Percentiles rank a stretch among this genome's conserved stretches.
Evolutionary conservation across 305 asterid genomes (phyloP).

Genomic region (Fraxinus xanthoxyloides): DNA sequence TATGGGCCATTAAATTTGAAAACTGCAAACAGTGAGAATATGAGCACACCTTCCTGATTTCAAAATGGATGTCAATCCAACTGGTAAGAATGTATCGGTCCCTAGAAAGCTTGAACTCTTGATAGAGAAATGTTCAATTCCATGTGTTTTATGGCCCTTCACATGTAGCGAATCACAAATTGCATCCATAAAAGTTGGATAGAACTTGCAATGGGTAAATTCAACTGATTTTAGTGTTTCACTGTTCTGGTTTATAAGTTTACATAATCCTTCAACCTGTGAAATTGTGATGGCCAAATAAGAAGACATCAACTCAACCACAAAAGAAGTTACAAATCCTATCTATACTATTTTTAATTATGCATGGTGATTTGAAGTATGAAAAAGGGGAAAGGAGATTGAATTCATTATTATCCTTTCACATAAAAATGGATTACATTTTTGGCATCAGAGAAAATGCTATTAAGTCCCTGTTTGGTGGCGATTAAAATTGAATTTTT

Average conservation of each 20-base stretch:
- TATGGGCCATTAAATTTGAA: constrained; percentile 4
- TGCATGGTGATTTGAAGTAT: background rate
- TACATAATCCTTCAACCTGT: constrained; percentile 87
- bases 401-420: background rate
- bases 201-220: constrained; percentile 84
- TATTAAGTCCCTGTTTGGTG: background rate
- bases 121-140: constrained; percentile 76
- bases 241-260: constrained; percentile 63
- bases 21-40: background rate
- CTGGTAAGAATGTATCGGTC: constrained; percentile 51
- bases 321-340: background rate
- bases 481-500: background rate
- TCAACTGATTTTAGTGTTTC: constrained; percentile 65
- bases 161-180: constrained; percentile 60
- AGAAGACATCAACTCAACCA: constrained; percentile 26
- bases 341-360: background rate
- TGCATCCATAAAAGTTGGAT: constrained; percentile 57
- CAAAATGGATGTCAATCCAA: constrained; percentile 59
- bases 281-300: constrained; percentile 23
- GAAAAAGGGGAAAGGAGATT: background rate
- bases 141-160: constrained; percentile 56
- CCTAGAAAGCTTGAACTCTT: constrained; percentile 78
- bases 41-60: constrained; percentile 65
- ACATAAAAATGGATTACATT: background rate
- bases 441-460: background rate